Conservation (phyloP, 2,329 filamentous ascomycete species). For the Atkinsonella texensis region DNA sequence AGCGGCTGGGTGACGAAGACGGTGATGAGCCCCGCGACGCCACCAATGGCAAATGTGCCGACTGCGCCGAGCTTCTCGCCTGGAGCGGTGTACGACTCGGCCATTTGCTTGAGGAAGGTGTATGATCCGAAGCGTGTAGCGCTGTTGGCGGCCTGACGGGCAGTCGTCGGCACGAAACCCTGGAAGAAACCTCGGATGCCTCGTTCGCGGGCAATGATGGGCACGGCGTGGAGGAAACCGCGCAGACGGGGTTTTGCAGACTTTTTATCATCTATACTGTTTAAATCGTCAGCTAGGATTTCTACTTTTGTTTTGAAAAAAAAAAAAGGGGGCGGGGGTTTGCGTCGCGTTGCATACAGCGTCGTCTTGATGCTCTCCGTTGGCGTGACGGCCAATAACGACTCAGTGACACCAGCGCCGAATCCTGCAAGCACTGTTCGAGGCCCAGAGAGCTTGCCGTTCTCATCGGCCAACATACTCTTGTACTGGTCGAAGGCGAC, state of each 20-base stretch:
- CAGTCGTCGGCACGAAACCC: conserved; percentile 89
- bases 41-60: conserved; percentile 85
- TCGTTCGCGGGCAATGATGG: conserved; percentile 76
- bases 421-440: conserved; percentile 89
- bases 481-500: conserved; percentile 97
- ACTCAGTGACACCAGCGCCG: conserved; percentile 89
- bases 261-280: conserved; percentile 89
- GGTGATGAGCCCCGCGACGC: conserved; percentile 78
- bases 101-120: conserved; percentile 80
- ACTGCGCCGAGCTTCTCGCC: conserved; percentile 86
- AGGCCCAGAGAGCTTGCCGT: conserved; percentile 83
- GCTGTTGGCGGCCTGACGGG: conserved; percentile 87
- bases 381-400: conserved; percentile 82
- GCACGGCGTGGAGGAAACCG: conserved; percentile 83
- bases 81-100: conserved; percentile 81
- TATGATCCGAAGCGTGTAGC: conserved; percentile 86
- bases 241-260: conserved; percentile 71
- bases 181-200: conserved; percentile 92
- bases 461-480: conserved; percentile 62
- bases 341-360: conserved; percentile 34
- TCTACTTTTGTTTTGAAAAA: neutral
- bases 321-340: no score
- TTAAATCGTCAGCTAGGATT: neutral
- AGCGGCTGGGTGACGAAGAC: conserved; percentile 67
- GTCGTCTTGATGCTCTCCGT: conserved; percentile 99